Evolutionary conservation across 208 protist genomes (phyloP).

Genomic region (Trypanosoma lewisi): DNA sequence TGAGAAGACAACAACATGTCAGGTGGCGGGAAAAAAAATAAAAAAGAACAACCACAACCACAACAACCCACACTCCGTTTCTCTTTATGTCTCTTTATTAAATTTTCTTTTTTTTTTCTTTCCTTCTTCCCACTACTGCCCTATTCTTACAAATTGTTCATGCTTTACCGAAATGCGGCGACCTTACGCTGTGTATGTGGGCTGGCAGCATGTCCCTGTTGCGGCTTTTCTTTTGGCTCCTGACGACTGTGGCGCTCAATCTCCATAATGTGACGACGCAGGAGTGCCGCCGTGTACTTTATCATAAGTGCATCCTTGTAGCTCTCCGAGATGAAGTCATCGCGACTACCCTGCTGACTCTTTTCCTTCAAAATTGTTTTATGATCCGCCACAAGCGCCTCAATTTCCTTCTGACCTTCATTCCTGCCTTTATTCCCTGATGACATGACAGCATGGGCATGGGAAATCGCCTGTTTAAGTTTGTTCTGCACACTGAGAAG

Average conservation of each 20-base stretch:
- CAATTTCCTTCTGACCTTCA: slow-evolving; percentile 24
- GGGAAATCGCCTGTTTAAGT: slow-evolving; percentile 25
- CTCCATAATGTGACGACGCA: slow-evolving; percentile 54
- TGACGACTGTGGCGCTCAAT: slow-evolving; percentile 37
- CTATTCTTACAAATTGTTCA: neutral
- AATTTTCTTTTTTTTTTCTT: neutral
- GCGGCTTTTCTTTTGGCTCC: slow-evolving; percentile 19
- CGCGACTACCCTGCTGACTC: slow-evolving; percentile 45
- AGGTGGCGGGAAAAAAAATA: too few relatives aligned
- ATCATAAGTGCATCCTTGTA: slow-evolving; percentile 88
- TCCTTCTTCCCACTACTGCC: neutral
- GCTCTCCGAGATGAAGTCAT: slow-evolving; percentile 71
- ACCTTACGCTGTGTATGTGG: slow-evolving; percentile 1
- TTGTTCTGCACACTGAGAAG: slow-evolving; percentile 38
- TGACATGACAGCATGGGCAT: slow-evolving; percentile 16
- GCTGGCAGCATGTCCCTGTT: neutral
- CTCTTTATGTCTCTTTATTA: too few relatives aligned
- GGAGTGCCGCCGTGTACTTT: slow-evolving; percentile 58
- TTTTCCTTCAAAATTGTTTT: slow-evolving; percentile 42
- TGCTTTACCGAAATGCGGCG: neutral
- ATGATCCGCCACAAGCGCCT: slow-evolving; percentile 35
- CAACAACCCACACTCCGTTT: too few relatives aligned
- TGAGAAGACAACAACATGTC: too few relatives aligned
- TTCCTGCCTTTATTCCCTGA: slow-evolving; percentile 28
- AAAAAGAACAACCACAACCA: too few relatives aligned